phyloP scores from a whole-genome alignment of 2,329 filamentous ascomycete genomes.

The Aspergillus sp. region DNA sequence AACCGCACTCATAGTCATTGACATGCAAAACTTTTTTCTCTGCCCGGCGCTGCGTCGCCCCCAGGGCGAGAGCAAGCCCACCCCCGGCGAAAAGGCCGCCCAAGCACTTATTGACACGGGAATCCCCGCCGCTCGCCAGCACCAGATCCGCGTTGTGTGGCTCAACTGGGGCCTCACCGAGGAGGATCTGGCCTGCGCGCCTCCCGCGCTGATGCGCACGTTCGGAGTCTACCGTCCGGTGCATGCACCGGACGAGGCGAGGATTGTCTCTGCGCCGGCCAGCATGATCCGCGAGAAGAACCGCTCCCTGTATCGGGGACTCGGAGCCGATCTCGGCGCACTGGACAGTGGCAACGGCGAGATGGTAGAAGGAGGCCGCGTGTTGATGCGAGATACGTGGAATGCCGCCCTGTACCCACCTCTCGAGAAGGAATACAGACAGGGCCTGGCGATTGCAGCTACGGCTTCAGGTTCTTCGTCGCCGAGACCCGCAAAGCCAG shows the following conservation, averaged over 20 bases:
- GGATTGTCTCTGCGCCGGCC: background rate
- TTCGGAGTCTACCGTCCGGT: slow-evolving; percentile 36
- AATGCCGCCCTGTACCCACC: slow-evolving; percentile 54
- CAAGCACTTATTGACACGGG: slow-evolving; percentile 43
- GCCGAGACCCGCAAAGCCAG: slow-evolving; percentile 24
- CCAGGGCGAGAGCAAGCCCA: slow-evolving; percentile 44
- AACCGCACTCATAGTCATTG: slow-evolving; percentile 52
- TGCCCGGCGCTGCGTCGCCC: background rate
- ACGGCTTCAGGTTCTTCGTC: background rate
- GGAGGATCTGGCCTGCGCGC: slow-evolving; percentile 51
- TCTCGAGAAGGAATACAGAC: slow-evolving; percentile 38
- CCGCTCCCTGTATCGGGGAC: slow-evolving; percentile 17
- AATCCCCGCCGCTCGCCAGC: slow-evolving; percentile 49
- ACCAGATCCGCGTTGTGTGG: slow-evolving; percentile 53
- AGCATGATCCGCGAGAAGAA: slow-evolving; percentile 30
- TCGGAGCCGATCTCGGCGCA: slow-evolving; percentile 48
- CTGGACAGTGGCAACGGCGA: slow-evolving; percentile 27
- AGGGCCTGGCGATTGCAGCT: slow-evolving; percentile 9
- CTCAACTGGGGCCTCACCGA: slow-evolving; percentile 59
- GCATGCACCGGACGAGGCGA: background rate
- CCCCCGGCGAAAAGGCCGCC: slow-evolving; percentile 45
- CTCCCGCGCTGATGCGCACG: slow-evolving; percentile 48
- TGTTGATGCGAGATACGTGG: slow-evolving; percentile 56
- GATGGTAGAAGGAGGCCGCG: slow-evolving; percentile 27
- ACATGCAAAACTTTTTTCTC: slow-evolving; percentile 51